Evolutionary conservation across 2,329 filamentous ascomycete genomes (phyloP).

Genomic region (Diaporthe aspalathi): DNA sequence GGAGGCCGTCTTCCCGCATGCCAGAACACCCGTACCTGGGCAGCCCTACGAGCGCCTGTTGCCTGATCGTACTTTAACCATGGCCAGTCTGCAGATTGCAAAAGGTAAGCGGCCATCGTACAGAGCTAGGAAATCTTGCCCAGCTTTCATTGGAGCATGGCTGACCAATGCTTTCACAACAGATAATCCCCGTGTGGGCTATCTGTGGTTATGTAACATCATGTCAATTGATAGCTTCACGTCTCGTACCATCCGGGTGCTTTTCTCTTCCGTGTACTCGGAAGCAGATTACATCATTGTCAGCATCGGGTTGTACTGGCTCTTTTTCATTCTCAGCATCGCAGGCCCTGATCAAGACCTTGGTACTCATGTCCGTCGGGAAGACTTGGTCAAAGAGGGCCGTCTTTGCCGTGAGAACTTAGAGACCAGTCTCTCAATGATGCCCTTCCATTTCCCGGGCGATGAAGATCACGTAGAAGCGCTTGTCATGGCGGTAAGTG

Average conservation of each 20-base stretch:
- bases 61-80: neutral
- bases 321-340: constrained; percentile 1
- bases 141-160: neutral
- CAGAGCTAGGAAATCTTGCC: no score
- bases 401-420: constrained; percentile 6
- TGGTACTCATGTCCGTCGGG: constrained; percentile 1
- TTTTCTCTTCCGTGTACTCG: constrained; percentile 4
- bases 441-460: neutral
- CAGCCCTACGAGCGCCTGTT: neutral
- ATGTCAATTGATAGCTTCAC: constrained; percentile 22
- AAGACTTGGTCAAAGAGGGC: neutral
- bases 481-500: constrained; percentile 9
- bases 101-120: neutral
- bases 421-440: neutral
- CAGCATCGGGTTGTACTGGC: constrained; percentile 17
- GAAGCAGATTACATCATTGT: constrained; percentile 18
- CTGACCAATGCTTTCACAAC: neutral
- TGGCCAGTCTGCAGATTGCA: constrained; percentile 6
- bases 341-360: neutral
- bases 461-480: constrained; percentile 12
- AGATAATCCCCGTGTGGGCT: constrained; percentile 6
- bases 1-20: constrained; percentile 4
- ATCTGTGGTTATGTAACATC: neutral
- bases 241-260: neutral
- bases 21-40: neutral